Evolutionary conservation across 495 filamentous ascomycete species (phyloP), one percentile per base, ranked within the genome.

Genomic region (Neurospora sp.): DNA sequence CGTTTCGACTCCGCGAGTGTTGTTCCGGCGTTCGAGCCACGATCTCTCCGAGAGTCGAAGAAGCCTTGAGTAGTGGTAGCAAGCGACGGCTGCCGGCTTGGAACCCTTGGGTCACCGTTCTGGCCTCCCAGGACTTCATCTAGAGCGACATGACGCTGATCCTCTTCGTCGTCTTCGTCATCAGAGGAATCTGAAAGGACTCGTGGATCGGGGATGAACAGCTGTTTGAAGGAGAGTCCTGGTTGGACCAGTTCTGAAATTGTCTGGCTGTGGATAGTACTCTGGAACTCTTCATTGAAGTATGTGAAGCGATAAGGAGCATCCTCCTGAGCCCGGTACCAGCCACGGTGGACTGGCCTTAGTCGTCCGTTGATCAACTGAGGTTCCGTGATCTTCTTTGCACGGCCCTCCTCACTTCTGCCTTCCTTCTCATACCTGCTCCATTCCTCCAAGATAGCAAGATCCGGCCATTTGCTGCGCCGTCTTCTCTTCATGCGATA

Each of bases 261-360:
- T 0, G 91, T 96, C 79, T 97, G 94, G 27, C 93, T 94, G 79
- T 98, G 96, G 74, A 98, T 96, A 0, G 96, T 98, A 77, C 91
- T 94, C 68, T 91, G 90, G 73, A 98, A 93, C 74, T 97, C 93
- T 77, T 98, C 96, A 79, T 97, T 98, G 85, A 99, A 99, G 77
- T 99, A 99, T 3, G 96, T 99, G 79, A 97, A 98, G 59, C 96
- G 89, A 78, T 96, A 99, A 0, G 96, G 96, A 1, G 90, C 90
- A 70, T 97, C 96, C 44, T 97, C 94, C 75, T 96, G 93, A 72
- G 92, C 90, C 35, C 90, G 87, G 79, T 94, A 93, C 96, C 96
- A 99, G 6, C 86, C 84, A 70, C 91, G 93, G 73, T 93, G 90
- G 9, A 86, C 83, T 65, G 53, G 53, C 9, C 96, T 89, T 69